These are phyloP conservation scores for Pleurotus giganteus DNA, from an alignment of 768 basidiomycete genomes.

Conservation along the genomic window DNA sequence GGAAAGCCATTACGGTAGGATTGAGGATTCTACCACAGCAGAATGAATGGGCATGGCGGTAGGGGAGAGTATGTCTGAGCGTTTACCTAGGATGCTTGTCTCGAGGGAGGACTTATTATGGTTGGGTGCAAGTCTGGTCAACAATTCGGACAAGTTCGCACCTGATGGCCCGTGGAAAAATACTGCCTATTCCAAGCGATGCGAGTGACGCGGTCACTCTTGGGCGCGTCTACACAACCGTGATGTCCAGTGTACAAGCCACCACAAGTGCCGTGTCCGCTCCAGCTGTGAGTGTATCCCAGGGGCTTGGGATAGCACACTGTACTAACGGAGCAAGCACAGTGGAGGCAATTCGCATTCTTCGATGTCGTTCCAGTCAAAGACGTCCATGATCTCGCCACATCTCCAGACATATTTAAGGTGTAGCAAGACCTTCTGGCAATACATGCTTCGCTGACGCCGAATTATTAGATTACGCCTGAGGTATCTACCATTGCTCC, in stretches of 20 bases:
- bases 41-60: neutral
- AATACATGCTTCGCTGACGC: neutral
- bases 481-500: conserved; percentile 73
- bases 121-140: neutral
- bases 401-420: conserved; percentile 77
- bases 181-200: neutral
- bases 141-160: conserved; percentile 3
- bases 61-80: neutral
- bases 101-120: conserved; percentile 5
- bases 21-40: conserved; percentile 12
- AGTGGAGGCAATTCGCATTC: conserved; percentile 93
- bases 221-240: neutral
- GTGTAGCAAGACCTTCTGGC: conserved; percentile 31
- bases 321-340: neutral
- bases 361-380: conserved; percentile 78
- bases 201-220: neutral
- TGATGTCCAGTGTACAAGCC: conserved; percentile 8
- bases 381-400: conserved; percentile 74
- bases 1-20: conserved; percentile 56
- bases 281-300: conserved; percentile 19
- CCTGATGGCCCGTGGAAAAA: conserved; percentile 1
- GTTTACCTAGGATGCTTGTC: neutral
- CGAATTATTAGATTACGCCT: conserved; percentile 46
- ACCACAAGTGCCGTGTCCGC: conserved; percentile 14
- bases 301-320: neutral